A percentile compares a stretch with the other conserved stretches of the same genome.
phyloP scores from a whole-genome alignment of 371 early-diverging fungal species.

The Rhizopus sp. region DNA sequence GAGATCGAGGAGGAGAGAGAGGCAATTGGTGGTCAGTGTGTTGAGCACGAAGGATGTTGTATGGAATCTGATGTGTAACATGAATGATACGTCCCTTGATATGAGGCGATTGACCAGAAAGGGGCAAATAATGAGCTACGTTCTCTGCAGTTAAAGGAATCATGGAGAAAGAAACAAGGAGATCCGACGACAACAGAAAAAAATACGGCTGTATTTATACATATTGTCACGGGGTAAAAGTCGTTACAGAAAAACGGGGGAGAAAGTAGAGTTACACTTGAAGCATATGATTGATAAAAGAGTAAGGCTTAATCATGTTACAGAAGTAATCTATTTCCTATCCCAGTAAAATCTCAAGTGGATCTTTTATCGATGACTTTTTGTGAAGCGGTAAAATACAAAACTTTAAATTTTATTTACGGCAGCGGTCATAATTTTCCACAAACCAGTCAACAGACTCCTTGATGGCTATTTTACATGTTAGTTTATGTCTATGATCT shows the following conservation, averaged over 20 bases:
- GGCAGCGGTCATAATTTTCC: conserved; percentile 67
- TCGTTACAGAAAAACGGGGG: not conserved
- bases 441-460: conserved; percentile 83
- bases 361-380: not conserved
- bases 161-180: not conserved
- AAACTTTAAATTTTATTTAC: conserved; percentile 45
- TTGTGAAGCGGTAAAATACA: not conserved
- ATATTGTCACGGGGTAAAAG: not conserved
- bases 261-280: not conserved
- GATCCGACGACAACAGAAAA: not conserved
- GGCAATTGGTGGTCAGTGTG: conserved; percentile 7
- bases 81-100: conserved; percentile 40
- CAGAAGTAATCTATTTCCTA: not conserved
- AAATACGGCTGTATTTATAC: not conserved
- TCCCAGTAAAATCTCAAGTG: not conserved
- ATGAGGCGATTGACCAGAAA: conserved; percentile 27
- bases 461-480: conserved; percentile 58
- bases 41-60: conserved; percentile 27
- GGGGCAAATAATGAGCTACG: conserved; percentile 30
- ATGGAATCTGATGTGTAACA: conserved; percentile 39
- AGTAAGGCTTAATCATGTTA: not conserved
- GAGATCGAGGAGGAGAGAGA: conserved; percentile 13
- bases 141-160: conserved; percentile 29
- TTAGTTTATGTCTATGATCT: not conserved
- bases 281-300: not conserved